Percentiles rank a stretch among this genome's conserved stretches.
Conservation (phyloP, 306 rosid species). For the Malus sylvestris region DNA sequence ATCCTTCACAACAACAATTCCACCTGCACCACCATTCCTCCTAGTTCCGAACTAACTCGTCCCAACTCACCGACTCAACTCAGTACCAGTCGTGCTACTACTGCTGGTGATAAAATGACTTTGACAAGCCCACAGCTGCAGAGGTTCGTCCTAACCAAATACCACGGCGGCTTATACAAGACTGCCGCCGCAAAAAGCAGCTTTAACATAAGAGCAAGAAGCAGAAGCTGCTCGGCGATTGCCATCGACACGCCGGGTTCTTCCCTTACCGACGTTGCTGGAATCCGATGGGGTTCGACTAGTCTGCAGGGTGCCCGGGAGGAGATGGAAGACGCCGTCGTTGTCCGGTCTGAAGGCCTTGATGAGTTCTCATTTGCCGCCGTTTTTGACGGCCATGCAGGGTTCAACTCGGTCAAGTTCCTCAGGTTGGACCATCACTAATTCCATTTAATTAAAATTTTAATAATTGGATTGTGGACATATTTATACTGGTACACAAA, state of each 20-base stretch:
- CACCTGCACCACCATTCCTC: slow-evolving; percentile 8
- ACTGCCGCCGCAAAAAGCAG: slow-evolving; percentile 15
- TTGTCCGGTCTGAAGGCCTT: slow-evolving; percentile 56
- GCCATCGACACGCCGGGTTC: slow-evolving; percentile 82
- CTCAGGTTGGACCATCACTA: slow-evolving; percentile 42
- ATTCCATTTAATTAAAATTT: not conserved
- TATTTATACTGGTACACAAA: no score
- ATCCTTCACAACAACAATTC: slow-evolving; percentile 30
- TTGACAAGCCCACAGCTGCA: slow-evolving; percentile 65
- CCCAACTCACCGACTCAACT: slow-evolving; percentile 4
- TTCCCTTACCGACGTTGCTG: slow-evolving; percentile 37
- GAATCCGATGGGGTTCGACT: slow-evolving; percentile 74
- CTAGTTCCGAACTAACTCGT: slow-evolving; percentile 1
- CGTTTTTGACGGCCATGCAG: slow-evolving; percentile 96
- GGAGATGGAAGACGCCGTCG: slow-evolving; percentile 84
- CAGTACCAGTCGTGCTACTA: not conserved
- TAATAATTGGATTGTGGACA: not conserved
- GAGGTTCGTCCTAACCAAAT: slow-evolving; percentile 46
- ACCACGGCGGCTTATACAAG: slow-evolving; percentile 26
- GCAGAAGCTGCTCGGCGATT: slow-evolving; percentile 63
- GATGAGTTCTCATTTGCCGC: slow-evolving; percentile 79
- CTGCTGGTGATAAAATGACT: slow-evolving; percentile 40
- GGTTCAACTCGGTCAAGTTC: slow-evolving; percentile 66
- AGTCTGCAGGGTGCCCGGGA: slow-evolving; percentile 76
- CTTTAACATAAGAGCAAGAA: slow-evolving; percentile 20